Conservation (phyloP, 768 basidiomycete species). For the Trametes sanguinea region DNA sequence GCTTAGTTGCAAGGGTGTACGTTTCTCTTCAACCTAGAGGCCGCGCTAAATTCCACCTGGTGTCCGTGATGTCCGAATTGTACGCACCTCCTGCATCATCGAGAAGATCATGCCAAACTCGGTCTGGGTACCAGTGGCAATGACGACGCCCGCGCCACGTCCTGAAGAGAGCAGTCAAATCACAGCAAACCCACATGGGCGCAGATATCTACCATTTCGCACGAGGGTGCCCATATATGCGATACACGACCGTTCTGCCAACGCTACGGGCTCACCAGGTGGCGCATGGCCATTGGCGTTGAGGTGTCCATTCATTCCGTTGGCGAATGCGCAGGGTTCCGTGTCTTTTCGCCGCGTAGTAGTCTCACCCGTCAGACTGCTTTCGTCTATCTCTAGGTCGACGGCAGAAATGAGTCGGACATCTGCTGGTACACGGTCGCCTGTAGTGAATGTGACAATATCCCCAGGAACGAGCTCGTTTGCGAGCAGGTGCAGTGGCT, state of each 20-base stretch:
- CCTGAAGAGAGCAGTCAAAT: slow-evolving; percentile 42
- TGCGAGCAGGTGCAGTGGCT: slow-evolving; percentile 79
- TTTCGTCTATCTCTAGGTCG: slow-evolving; percentile 94
- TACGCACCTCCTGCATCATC: slow-evolving; percentile 92
- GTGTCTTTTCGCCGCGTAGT: slow-evolving; percentile 69
- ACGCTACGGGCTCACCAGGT: slow-evolving; percentile 47
- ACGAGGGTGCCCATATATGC: slow-evolving; percentile 97
- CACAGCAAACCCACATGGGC: too few relatives aligned
- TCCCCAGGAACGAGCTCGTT: slow-evolving; percentile 98
- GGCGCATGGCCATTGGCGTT: slow-evolving; percentile 21
- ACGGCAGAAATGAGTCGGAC: slow-evolving; percentile 79
- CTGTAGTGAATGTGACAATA: slow-evolving; percentile 84
- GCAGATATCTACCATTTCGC: slow-evolving; percentile 61
- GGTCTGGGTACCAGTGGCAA: slow-evolving; percentile 81
- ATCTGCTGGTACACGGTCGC: slow-evolving; percentile 94
- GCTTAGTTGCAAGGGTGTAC: slow-evolving; percentile 87
- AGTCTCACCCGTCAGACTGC: slow-evolving; percentile 93
- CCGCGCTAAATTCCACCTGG: too few relatives aligned
- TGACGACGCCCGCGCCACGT: slow-evolving; percentile 82
- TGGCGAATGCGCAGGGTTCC: slow-evolving; percentile 53
- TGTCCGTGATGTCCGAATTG: too few relatives aligned
- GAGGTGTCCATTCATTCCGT: slow-evolving; percentile 17
- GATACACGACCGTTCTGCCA: slow-evolving; percentile 85
- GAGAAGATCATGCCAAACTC: slow-evolving; percentile 97
- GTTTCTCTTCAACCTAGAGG: slow-evolving; percentile 72